phyloP scores from a whole-genome alignment of 768 basidiomycete species.

The Clavulina sp. region DNA sequence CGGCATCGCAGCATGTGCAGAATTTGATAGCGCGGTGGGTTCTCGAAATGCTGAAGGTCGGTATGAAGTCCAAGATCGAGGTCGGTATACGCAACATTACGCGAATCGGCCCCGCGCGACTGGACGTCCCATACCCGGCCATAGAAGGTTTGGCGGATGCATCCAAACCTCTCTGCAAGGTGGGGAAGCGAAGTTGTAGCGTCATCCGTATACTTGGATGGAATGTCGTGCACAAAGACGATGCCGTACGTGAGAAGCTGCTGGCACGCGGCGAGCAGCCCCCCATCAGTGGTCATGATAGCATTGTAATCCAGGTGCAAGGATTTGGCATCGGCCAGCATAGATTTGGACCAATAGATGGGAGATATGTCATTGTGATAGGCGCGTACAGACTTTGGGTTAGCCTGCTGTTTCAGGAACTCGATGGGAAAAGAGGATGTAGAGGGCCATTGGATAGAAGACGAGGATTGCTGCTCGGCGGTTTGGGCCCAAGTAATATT shows the following conservation, averaged over 20 bases:
- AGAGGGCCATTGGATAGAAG: constrained; percentile 41
- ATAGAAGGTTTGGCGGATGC: constrained; percentile 77
- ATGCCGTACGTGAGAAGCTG: constrained; percentile 61
- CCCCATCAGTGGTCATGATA: constrained; percentile 24
- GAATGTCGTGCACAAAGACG: constrained; percentile 54
- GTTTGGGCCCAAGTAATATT: constrained; percentile 5
- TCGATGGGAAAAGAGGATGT: constrained; percentile 32
- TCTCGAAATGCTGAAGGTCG: constrained; percentile 87
- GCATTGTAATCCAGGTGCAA: no score
- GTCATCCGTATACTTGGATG: constrained; percentile 39
- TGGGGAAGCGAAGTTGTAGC: constrained; percentile 44
- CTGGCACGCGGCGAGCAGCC: constrained; percentile 39
- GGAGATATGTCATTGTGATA: constrained; percentile 31
- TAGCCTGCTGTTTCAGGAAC: constrained; percentile 39
- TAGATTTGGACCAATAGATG: constrained; percentile 32
- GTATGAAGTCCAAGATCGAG: constrained; percentile 76
- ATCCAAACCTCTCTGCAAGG: constrained; percentile 54
- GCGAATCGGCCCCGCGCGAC: constrained; percentile 42
- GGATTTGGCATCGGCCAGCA: constrained; percentile 43
- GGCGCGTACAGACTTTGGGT: constrained; percentile 17
- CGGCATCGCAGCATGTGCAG: constrained; percentile 80
- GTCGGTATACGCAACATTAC: constrained; percentile 91
- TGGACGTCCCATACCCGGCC: constrained; percentile 79
- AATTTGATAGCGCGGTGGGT: constrained; percentile 83
- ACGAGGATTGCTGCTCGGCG: no score